Conservation (phyloP, 192 early-diverging fungal species). For the Chytriomyces hyalinus region DNA sequence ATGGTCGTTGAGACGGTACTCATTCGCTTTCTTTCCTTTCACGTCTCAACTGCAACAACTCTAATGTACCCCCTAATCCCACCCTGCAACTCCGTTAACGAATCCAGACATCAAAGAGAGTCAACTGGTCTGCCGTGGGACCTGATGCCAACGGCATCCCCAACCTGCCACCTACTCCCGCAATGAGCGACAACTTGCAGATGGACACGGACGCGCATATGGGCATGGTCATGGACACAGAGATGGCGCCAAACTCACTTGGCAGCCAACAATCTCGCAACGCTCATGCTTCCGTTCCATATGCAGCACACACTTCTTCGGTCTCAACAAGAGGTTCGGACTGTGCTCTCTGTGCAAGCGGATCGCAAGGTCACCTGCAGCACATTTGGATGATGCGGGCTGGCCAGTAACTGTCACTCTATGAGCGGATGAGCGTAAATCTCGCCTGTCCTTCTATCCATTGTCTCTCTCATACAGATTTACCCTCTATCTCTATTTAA, state of each 20-base stretch:
- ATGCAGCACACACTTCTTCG: not conserved
- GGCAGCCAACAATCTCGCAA: no score
- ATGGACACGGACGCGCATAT: not conserved
- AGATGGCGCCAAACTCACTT: no score
- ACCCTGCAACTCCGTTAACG: no score
- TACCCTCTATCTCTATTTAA: not conserved
- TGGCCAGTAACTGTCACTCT: not conserved
- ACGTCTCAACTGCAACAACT: no score
- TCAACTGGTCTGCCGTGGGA: no score
- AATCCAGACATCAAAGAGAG: no score
- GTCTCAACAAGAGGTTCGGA: not conserved
- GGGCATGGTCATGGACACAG: not conserved
- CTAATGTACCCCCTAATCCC: no score
- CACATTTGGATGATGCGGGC: slow-evolving; percentile 6
- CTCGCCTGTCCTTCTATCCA: not conserved
- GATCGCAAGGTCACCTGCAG: slow-evolving; percentile 19
- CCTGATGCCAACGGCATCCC: no score
- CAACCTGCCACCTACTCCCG: not conserved
- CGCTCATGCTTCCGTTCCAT: not conserved
- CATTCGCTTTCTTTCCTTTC: no score
- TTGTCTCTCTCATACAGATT: not conserved
- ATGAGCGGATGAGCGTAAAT: not conserved
- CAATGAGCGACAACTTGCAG: not conserved
- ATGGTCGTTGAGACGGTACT: no score
- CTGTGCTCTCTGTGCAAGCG: not conserved